Percentiles rank a stretch among this genome's conserved stretches.
phyloP scores from a whole-genome alignment of 2,329 filamentous ascomycete species.

The Diaporthe longicolla region DNA sequence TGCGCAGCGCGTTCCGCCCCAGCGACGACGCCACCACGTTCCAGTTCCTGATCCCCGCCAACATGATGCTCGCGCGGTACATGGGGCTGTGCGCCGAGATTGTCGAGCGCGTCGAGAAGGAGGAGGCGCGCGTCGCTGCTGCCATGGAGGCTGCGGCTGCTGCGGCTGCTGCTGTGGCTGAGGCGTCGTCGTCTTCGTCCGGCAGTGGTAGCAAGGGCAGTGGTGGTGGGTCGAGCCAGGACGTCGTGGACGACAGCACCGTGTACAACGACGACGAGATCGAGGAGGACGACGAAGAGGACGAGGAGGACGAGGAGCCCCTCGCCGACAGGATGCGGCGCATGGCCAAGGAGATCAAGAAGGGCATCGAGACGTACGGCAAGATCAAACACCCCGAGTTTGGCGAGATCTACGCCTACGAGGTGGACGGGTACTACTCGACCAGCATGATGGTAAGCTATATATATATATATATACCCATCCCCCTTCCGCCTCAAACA shows the following conservation, averaged over 20 bases:
- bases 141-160: slow-evolving; percentile 18
- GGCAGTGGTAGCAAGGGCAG: background rate
- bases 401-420: slow-evolving; percentile 75
- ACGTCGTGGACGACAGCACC: slow-evolving; percentile 5
- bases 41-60: slow-evolving; percentile 83
- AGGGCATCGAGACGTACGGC: slow-evolving; percentile 77
- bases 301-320: slow-evolving; percentile 16
- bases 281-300: background rate
- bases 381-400: slow-evolving; percentile 73
- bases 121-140: slow-evolving; percentile 48
- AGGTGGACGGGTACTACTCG: slow-evolving; percentile 70
- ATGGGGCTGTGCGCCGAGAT: slow-evolving; percentile 59
- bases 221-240: background rate
- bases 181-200: background rate
- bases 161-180: background rate
- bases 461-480: too few species aligned
- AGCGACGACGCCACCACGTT: slow-evolving; percentile 85
- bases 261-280: background rate
- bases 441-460: slow-evolving; percentile 42
- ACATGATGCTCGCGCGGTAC: slow-evolving; percentile 77
- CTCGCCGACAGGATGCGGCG: slow-evolving; percentile 62
- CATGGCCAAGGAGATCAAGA: slow-evolving; percentile 71
- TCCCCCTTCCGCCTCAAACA: too few species aligned
- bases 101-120: slow-evolving; percentile 50
- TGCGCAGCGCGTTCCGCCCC: slow-evolving; percentile 83